A percentile compares a stretch with the other conserved stretches of the same genome.
phyloP scores from a whole-genome alignment of 306 rosid genomes.

The Vigna trinervia region DNA sequence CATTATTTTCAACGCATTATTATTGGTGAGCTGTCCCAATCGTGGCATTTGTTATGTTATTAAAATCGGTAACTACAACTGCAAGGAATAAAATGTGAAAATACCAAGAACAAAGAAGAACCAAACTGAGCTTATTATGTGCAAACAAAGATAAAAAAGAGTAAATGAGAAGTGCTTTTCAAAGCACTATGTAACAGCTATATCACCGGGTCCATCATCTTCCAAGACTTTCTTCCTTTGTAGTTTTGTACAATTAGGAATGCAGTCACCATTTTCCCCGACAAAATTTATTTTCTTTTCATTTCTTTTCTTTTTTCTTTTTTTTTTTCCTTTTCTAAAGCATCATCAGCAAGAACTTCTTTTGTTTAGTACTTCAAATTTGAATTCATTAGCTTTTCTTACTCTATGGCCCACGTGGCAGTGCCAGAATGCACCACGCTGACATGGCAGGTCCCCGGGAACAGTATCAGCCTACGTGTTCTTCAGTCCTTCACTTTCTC shows the following conservation, averaged over 20 bases:
- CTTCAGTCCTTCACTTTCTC: constrained; percentile 51
- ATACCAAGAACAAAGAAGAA: constrained; percentile 22
- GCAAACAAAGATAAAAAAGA: constrained; percentile 37
- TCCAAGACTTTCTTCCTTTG: constrained; percentile 24
- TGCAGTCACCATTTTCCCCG: constrained; percentile 23
- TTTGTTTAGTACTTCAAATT: background rate
- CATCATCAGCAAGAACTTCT: constrained; percentile 37
- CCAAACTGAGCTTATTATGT: constrained; percentile 45
- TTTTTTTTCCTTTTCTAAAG: constrained; percentile 13
- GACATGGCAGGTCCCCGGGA: background rate
- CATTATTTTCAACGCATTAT: constrained; percentile 35
- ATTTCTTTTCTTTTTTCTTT: background rate
- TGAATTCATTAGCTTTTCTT: constrained; percentile 30
- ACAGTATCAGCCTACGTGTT: constrained; percentile 28
- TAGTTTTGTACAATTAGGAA: constrained; percentile 40
- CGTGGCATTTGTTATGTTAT: constrained; percentile 19
- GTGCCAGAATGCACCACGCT: constrained; percentile 3
- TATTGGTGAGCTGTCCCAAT: constrained; percentile 34
- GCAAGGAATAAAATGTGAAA: constrained; percentile 5
- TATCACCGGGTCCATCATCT: constrained; percentile 25
- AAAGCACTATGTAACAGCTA: constrained; percentile 23
- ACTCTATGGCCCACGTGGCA: constrained; percentile 28
- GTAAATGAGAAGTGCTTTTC: constrained; percentile 25
- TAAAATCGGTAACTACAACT: constrained; percentile 28
- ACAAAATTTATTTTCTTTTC: background rate